These are phyloP conservation scores for Xylariaceae sp. DNA, from an alignment of 2,329 filamentous ascomycete genomes.

Conservation along the genomic window DNA sequence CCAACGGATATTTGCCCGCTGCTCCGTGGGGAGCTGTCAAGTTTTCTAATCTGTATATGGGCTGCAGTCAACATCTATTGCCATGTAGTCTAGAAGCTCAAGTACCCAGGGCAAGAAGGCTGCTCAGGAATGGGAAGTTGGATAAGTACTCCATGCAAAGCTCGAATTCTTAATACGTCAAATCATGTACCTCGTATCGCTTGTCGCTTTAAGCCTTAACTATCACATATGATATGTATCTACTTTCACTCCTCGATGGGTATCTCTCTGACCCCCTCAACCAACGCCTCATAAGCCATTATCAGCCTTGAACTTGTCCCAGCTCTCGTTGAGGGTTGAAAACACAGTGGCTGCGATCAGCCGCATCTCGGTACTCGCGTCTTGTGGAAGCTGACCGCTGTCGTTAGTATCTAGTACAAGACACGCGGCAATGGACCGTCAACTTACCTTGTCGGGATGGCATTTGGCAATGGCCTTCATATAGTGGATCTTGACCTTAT, in stretches of 20 bases:
- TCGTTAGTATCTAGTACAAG: conserved; percentile 7
- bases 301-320: conserved; percentile 67
- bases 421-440: conserved; percentile 7
- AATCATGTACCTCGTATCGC: conserved; percentile 5
- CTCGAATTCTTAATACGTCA: too few relatives aligned
- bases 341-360: conserved; percentile 64
- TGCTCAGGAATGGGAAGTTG: too few relatives aligned
- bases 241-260: too few relatives aligned
- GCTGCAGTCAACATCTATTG: too few relatives aligned
- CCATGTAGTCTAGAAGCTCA: too few relatives aligned
- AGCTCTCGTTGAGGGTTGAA: conserved; percentile 64
- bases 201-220: conserved; percentile 7
- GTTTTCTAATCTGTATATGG: too few relatives aligned
- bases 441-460: conserved; percentile 91
- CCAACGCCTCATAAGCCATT: conserved; percentile 50
- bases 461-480: conserved; percentile 99
- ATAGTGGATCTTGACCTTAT: conserved; percentile 94
- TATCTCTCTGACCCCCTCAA: neutral
- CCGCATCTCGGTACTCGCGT: conserved; percentile 58
- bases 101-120: too few relatives aligned
- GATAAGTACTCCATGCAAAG: too few relatives aligned
- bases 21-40: too few relatives aligned
- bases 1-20: too few relatives aligned
- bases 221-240: conserved; percentile 1
- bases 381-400: conserved; percentile 52